phyloP scores from a whole-genome alignment of 1,139 yeast species.

The Pichia sp. region DNA sequence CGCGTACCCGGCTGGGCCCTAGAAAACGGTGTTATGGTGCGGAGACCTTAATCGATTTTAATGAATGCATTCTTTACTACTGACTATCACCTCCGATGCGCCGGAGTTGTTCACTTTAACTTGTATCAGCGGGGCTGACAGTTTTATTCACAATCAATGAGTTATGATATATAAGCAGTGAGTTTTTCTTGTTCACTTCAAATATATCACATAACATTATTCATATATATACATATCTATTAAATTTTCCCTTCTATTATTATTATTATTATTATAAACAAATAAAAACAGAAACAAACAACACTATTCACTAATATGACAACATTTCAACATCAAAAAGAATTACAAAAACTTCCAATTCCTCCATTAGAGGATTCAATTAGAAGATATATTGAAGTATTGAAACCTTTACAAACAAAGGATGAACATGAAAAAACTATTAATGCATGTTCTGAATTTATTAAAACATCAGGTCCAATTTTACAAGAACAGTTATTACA shows the following conservation, averaged over 20 bases:
- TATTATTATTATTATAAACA: too few relatives aligned
- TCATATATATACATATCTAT: too few relatives aligned
- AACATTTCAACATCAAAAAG: slow-evolving; percentile 47
- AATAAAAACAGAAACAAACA: background rate
- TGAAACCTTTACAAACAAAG: slow-evolving; percentile 72
- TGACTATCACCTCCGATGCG: slow-evolving; percentile 3
- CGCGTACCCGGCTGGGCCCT: too few relatives aligned
- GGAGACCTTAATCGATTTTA: too few relatives aligned
- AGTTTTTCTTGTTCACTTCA: too few relatives aligned
- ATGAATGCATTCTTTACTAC: too few relatives aligned
- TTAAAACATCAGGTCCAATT: slow-evolving; percentile 50
- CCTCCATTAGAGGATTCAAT: slow-evolving; percentile 69
- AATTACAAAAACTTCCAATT: slow-evolving; percentile 63
- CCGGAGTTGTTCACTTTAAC: slow-evolving; percentile 2
- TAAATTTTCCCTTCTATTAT: background rate
- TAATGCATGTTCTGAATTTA: slow-evolving; percentile 53
- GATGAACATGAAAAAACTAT: slow-evolving; percentile 58
- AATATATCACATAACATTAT: too few relatives aligned
- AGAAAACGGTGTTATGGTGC: too few relatives aligned
- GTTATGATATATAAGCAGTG: background rate
- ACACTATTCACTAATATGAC: slow-evolving; percentile 7
- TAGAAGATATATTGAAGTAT: slow-evolving; percentile 52
- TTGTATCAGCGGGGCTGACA: background rate
- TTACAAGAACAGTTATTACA: slow-evolving; percentile 59
- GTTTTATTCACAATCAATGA: too few relatives aligned